phyloP scores from a whole-genome alignment of 208 protist genomes.

The Wallacemonas sp. region DNA sequence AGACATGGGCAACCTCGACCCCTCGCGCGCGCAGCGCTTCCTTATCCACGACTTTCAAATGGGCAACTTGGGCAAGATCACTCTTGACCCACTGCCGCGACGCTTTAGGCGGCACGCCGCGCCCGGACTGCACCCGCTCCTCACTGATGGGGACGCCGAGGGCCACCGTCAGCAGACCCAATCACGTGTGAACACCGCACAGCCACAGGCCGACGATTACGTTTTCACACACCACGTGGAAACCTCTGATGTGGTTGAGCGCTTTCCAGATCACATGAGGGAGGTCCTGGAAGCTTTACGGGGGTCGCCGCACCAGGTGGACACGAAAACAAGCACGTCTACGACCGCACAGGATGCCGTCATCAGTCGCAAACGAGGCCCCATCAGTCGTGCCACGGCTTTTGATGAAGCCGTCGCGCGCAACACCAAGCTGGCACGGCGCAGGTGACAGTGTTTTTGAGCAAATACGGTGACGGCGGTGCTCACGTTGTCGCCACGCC shows the following conservation, averaged over 20 bases:
- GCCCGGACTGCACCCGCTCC: background rate
- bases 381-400: conserved; percentile 62
- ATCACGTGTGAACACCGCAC: background rate
- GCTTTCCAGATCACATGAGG: conserved; percentile 81
- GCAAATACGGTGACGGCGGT: too few relatives aligned
- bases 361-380: conserved; percentile 81
- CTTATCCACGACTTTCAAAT: conserved; percentile 86
- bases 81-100: conserved; percentile 77
- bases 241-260: conserved; percentile 66
- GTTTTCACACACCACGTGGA: conserved; percentile 74
- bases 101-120: conserved; percentile 24
- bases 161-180: background rate
- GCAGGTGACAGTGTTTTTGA: conserved; percentile 19
- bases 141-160: background rate
- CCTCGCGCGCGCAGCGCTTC: conserved; percentile 64
- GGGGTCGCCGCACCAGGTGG: conserved; percentile 16
- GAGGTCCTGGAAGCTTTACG: conserved; percentile 61
- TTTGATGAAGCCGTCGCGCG: conserved; percentile 49
- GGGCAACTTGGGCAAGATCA: conserved; percentile 79
- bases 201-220: conserved; percentile 20
- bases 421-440: conserved; percentile 47
- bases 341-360: conserved; percentile 28
- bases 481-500: too few relatives aligned
- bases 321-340: background rate
- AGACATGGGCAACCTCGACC: conserved; percentile 78